These are phyloP conservation scores for Meripilus lineatus DNA, from an alignment of 1,284 basidiomycete species.

Conservation along the genomic window DNA sequence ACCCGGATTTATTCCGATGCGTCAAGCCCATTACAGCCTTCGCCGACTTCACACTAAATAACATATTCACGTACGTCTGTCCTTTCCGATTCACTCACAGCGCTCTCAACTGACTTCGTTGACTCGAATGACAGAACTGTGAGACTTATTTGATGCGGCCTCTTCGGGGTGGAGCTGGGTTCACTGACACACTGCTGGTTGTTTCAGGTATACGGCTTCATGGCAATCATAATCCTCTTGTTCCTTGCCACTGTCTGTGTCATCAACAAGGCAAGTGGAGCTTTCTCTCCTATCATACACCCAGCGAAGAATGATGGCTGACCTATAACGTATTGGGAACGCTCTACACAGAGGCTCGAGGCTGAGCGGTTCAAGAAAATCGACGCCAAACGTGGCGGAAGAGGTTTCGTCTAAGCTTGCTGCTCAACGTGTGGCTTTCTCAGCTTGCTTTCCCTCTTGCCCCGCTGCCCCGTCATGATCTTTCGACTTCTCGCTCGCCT, in stretches of 20 bases:
- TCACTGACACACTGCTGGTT: background rate
- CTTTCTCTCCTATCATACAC: background rate
- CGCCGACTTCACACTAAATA: slow-evolving; percentile 70
- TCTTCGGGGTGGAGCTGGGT: too few relatives aligned
- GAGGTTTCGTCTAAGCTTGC: slow-evolving; percentile 83
- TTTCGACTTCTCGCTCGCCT: too few relatives aligned
- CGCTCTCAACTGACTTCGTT: slow-evolving; percentile 3
- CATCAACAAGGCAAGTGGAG: slow-evolving; percentile 63
- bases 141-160: background rate
- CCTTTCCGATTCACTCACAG: background rate
- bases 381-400: slow-evolving; percentile 78
- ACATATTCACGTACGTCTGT: slow-evolving; percentile 70
- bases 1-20: slow-evolving; percentile 37
- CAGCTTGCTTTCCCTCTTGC: too few relatives aligned
- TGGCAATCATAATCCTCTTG: slow-evolving; percentile 69
- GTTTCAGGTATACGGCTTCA: slow-evolving; percentile 67
- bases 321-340: background rate
- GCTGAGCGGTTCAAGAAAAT: slow-evolving; percentile 81
- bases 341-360: slow-evolving; percentile 56
- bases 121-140: background rate
- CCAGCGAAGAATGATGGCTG: background rate
- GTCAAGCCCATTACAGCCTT: slow-evolving; percentile 58
- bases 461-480: too few relatives aligned
- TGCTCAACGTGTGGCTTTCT: too few relatives aligned
- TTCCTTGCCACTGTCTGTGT: slow-evolving; percentile 78